Evolutionary conservation across 2,329 filamentous ascomycete genomes (phyloP), one percentile per base, ranked within the genome.

Genomic region (Dactylellina cionopaga): DNA sequence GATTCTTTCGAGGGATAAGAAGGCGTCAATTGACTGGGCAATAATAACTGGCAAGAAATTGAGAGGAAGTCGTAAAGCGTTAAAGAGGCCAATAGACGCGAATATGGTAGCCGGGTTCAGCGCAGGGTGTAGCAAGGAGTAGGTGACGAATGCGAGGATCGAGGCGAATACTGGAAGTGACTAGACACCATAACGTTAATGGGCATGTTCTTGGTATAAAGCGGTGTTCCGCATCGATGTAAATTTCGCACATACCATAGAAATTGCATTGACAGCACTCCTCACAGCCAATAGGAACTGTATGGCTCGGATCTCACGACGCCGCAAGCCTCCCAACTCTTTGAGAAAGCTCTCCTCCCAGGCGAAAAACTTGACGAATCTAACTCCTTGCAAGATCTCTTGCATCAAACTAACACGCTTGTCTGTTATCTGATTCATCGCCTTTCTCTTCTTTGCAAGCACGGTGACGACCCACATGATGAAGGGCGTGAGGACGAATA

Each of bases 381-480:
- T 98, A 90, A 99, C 98, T 82, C 98, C 98, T 84, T 96, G 97
- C 78, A 99, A 84, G 75, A 99, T 99, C 81, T 99, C 95, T 5
- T 94, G 96, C 84, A 98, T 97, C 69, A 99, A 82, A 54, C 93
- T 88, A 47, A 93, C 96, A 78, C 95, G 88, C 41, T 92, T 87
- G 78, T 99, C 95, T 82, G 99, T 99, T 83, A 98, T 98, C 84
- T 96, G 96, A 95, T 99, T 99, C 83, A 89, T 85, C 81, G 98
- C 96, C 80, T 99, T 96, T 76, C 99, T 83, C 43, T 86, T 92
- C 83, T 96, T 97, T 90, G 97, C 96, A 77, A 96, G 85, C 64
- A 89, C 87, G 22, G 95, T 93, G 79, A 98, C 95, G 73, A 94
- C 84, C 51, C 93, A 94, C 79, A 99, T 97, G 76, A 98, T 84